Conservation (phyloP, 176 grass and related monocot genomes). For the Phyllostachys edulis region DNA sequence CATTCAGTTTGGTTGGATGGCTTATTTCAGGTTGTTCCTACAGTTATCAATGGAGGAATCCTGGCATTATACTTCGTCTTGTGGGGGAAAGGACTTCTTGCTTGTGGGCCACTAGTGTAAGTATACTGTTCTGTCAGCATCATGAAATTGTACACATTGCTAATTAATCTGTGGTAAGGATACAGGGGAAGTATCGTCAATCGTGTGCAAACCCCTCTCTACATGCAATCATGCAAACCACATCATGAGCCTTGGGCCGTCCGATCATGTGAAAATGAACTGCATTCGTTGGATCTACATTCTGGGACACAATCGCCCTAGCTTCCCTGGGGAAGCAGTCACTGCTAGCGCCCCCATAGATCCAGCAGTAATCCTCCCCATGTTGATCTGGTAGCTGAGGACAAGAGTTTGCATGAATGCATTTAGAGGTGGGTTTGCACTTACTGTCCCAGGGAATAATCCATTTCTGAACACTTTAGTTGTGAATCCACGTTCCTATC, state of each 20-base stretch:
- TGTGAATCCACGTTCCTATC: neutral
- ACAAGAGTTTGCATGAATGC: constrained; percentile 22
- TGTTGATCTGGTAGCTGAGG: neutral
- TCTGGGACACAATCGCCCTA: neutral
- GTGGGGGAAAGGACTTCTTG: constrained; percentile 92
- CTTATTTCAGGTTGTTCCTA: constrained; percentile 69
- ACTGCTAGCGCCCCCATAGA: neutral
- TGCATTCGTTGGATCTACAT: neutral
- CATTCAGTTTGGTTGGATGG: constrained; percentile 21
- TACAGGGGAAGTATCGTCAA: neutral
- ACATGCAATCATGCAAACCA: neutral
- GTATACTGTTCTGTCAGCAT: constrained; percentile 35
- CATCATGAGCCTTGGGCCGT: neutral
- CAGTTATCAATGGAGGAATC: constrained; percentile 95
- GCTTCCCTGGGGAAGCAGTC: neutral
- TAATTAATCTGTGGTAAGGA: neutral
- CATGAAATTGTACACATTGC: constrained; percentile 1
- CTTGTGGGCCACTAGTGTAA: constrained; percentile 90
- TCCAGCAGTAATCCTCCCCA: neutral
- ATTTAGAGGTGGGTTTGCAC: neutral
- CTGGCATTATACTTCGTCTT: constrained; percentile 89
- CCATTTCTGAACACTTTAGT: neutral
- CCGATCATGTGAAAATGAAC: constrained; percentile 20
- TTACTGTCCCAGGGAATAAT: neutral
- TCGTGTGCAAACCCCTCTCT: neutral